phyloP scores from a whole-genome alignment of 1,284 basidiomycete genomes.

The Anthracocystis setariae region DNA sequence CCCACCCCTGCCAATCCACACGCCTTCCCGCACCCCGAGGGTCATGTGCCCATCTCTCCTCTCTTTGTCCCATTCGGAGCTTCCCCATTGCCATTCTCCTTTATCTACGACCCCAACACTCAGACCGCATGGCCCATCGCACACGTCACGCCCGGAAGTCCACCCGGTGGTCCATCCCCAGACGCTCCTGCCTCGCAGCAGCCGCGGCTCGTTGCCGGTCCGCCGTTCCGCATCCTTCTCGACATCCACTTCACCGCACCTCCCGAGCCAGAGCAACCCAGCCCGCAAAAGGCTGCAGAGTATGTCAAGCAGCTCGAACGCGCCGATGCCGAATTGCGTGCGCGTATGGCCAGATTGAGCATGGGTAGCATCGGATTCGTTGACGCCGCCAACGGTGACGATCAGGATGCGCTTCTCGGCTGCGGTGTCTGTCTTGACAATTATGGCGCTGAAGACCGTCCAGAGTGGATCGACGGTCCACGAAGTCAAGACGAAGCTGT shows the following conservation, averaged over 20 bases:
- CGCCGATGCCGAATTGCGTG: constrained; percentile 63
- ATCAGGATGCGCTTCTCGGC: constrained; percentile 41
- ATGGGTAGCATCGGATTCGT: constrained; percentile 58
- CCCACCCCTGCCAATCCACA: constrained; percentile 1
- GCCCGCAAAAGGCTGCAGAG: constrained; percentile 40
- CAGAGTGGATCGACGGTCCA: constrained; percentile 57
- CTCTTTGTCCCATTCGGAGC: constrained; percentile 58
- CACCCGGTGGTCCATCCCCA: constrained; percentile 34
- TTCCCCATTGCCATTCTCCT: constrained; percentile 59
- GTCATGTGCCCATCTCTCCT: constrained; percentile 49
- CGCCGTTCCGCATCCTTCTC: constrained; percentile 56
- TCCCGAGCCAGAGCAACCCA: constrained; percentile 41
- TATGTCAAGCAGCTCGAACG: constrained; percentile 60
- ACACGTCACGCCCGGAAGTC: constrained; percentile 30
- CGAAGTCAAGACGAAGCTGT: constrained; percentile 54
- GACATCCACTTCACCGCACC: constrained; percentile 45
- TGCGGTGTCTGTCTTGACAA: constrained; percentile 63
- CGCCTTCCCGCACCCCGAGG: constrained; percentile 28
- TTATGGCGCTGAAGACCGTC: constrained; percentile 58
- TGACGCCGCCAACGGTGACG: neutral
- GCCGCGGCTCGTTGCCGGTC: constrained; percentile 51
- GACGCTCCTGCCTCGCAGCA: constrained; percentile 34
- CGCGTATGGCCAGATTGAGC: constrained; percentile 59
- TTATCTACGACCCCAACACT: constrained; percentile 56
- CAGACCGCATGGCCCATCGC: constrained; percentile 59